Conservation (phyloP, 179 eudicot species). For the Carnegiea gigantea region DNA sequence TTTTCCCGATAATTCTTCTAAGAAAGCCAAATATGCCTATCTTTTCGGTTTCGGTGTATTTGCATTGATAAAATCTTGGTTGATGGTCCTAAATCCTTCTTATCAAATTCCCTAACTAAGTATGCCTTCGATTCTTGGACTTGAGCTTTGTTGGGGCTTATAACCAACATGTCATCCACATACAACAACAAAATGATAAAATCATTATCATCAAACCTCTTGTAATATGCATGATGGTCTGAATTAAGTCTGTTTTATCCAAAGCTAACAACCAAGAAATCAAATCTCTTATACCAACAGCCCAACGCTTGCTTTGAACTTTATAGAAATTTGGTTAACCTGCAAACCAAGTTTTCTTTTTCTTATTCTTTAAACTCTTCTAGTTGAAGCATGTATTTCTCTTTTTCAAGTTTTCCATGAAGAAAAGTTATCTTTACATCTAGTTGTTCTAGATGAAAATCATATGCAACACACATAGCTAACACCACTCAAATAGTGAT, state of each 20-base stretch:
- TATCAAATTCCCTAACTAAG: background rate
- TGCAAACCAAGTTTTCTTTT: too few relatives aligned
- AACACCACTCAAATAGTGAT: background rate
- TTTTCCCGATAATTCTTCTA: background rate
- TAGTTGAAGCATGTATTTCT: too few relatives aligned
- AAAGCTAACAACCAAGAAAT: background rate
- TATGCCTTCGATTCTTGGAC: too few relatives aligned
- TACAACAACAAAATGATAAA: too few relatives aligned
- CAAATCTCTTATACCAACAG: too few relatives aligned
- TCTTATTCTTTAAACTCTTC: too few relatives aligned
- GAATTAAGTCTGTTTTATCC: background rate
- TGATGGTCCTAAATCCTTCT: background rate
- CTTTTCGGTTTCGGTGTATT: background rate
- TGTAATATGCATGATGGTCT: too few relatives aligned
- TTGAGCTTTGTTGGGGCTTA: too few relatives aligned
- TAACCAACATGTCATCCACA: too few relatives aligned
- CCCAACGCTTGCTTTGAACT: background rate
- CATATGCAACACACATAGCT: background rate
- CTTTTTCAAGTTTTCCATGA: background rate
- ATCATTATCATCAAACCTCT: too few relatives aligned
- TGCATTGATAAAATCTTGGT: constrained; percentile 1
- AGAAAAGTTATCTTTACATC: background rate
- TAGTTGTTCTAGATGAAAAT: background rate
- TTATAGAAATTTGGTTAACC: background rate
- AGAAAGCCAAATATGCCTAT: background rate